Conservation (phyloP, 805 yeast genomes). For the Saturnispora bothae region DNA sequence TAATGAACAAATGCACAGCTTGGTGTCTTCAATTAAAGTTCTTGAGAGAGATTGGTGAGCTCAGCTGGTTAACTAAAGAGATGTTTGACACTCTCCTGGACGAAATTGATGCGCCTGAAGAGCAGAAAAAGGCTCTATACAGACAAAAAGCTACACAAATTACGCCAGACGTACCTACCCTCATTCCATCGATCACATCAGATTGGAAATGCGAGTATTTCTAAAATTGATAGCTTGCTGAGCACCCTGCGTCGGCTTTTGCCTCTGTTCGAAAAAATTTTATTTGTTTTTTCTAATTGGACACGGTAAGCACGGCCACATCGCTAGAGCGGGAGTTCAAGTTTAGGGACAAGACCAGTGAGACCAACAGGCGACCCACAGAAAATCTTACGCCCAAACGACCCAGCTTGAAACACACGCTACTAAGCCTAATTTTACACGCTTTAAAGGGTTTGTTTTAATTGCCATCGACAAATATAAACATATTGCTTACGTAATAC, state of each 20-base stretch:
- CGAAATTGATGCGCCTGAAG: conserved; percentile 18
- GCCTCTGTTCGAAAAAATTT: background rate
- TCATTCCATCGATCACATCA: background rate
- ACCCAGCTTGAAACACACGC: too few relatives aligned
- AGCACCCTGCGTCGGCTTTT: background rate
- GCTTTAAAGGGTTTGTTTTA: too few relatives aligned
- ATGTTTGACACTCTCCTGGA: conserved; percentile 6
- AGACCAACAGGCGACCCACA: too few relatives aligned
- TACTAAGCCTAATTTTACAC: too few relatives aligned
- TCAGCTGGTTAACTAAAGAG: conserved; percentile 12
- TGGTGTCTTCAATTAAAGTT: conserved; percentile 17
- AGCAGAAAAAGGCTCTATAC: conserved; percentile 14
- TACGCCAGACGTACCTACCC: background rate
- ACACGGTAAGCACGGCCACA: too few relatives aligned
- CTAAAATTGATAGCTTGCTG: background rate
- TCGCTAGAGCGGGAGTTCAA: too few relatives aligned
- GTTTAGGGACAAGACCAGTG: too few relatives aligned
- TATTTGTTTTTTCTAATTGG: background rate
- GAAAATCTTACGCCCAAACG: too few relatives aligned
- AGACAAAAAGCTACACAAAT: conserved; percentile 9
- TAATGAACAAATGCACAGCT: conserved; percentile 9
- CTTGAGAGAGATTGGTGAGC: conserved; percentile 16
- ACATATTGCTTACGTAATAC: too few relatives aligned
- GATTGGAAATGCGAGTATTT: background rate
- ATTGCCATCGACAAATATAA: too few relatives aligned